A percentile compares a stretch with the other conserved stretches of the same genome.
Evolutionary conservation across 2,329 filamentous ascomycete species (phyloP).

Genomic region (Colletotrichum spaethianum): DNA sequence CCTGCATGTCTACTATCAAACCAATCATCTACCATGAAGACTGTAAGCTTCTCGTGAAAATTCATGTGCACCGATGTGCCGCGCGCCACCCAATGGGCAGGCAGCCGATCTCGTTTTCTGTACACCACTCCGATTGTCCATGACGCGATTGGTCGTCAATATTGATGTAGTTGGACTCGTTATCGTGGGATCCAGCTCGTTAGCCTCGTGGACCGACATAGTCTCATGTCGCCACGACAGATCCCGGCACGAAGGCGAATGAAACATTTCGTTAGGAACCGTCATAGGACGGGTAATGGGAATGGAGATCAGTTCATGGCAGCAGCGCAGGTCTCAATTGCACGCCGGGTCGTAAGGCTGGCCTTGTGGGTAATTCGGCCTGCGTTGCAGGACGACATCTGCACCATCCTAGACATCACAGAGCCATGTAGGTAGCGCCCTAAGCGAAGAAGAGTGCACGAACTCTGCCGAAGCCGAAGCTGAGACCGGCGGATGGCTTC

Average conservation of each 20-base stretch:
- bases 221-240: neutral
- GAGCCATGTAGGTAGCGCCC: neutral
- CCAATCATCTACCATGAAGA: neutral
- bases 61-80: neutral
- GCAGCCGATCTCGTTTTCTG: neutral
- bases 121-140: neutral
- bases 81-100: neutral
- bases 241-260: neutral
- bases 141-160: neutral
- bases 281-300: no score
- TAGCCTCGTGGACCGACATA: neutral
- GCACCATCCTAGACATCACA: neutral
- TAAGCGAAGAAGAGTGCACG: neutral
- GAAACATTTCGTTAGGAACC: neutral
- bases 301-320: neutral
- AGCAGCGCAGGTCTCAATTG: neutral
- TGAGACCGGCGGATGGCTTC: neutral
- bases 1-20: neutral
- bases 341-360: neutral
- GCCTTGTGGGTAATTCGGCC: neutral
- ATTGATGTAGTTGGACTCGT: neutral
- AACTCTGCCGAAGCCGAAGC: neutral
- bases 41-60: neutral
- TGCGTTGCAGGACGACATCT: neutral
- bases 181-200: neutral